These are phyloP conservation scores for Phialophora expanda DNA, from an alignment of 2,329 filamentous ascomycete species.

Conservation along the genomic window DNA sequence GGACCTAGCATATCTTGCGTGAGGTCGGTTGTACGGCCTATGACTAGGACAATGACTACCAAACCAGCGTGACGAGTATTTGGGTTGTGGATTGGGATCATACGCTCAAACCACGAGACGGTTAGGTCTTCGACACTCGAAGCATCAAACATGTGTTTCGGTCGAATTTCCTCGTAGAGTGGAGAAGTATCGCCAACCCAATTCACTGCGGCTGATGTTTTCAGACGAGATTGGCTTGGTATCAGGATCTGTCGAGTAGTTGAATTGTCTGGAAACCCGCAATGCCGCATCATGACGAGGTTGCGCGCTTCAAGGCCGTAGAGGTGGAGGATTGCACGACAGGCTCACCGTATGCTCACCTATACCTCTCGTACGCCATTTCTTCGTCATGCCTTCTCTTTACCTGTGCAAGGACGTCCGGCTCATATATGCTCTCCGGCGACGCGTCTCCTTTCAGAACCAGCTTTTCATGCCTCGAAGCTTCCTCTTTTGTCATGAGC, in stretches of 20 bases:
- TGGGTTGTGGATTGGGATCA: background rate
- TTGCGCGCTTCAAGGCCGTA: background rate
- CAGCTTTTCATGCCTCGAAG: conserved; percentile 76
- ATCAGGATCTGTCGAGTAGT: background rate
- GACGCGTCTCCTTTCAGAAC: conserved; percentile 72
- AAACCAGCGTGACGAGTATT: background rate
- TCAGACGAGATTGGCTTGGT: background rate
- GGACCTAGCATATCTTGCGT: background rate
- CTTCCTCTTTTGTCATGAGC: conserved; percentile 90
- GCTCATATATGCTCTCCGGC: conserved; percentile 75
- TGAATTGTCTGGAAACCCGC: background rate
- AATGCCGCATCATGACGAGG: background rate
- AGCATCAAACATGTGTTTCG: background rate
- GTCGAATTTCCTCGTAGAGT: background rate
- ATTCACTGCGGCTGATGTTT: background rate
- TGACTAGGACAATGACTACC: background rate
- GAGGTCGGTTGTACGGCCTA: background rate
- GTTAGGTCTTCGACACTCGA: background rate
- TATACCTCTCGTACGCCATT: conserved; percentile 58
- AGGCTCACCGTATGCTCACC: conserved; percentile 41
- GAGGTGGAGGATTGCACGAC: background rate
- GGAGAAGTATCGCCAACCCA: background rate
- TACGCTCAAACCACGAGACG: background rate
- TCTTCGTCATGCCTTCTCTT: conserved; percentile 71
- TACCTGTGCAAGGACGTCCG: conserved; percentile 69